Conservation (phyloP, 2,329 filamentous ascomycete genomes). For the Fusarium papillatum region DNA sequence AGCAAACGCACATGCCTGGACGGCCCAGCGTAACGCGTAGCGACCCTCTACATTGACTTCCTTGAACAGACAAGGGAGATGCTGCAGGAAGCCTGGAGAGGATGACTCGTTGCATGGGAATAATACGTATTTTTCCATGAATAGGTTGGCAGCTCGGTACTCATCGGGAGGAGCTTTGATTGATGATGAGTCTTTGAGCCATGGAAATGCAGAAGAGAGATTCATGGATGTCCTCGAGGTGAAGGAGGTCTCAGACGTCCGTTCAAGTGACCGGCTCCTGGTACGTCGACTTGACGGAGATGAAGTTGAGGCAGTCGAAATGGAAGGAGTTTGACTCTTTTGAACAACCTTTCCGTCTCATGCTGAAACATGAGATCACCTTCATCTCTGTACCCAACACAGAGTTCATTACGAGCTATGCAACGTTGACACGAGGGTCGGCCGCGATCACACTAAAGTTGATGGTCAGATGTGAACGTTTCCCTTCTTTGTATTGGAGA, state of each 20-base stretch:
- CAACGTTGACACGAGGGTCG: slow-evolving; percentile 53
- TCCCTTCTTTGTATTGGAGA: too few relatives aligned
- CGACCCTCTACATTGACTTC: slow-evolving; percentile 54
- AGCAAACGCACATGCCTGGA: slow-evolving; percentile 52
- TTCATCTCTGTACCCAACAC: slow-evolving; percentile 55
- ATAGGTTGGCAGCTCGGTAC: slow-evolving; percentile 47
- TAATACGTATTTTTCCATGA: slow-evolving; percentile 55
- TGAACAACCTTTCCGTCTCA: slow-evolving; percentile 48
- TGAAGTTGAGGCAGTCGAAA: slow-evolving; percentile 5
- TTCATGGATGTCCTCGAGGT: not conserved
- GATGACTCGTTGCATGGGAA: slow-evolving; percentile 53
- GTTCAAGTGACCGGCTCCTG: slow-evolving; percentile 32
- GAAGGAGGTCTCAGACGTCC: not conserved
- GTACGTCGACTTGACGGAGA: slow-evolving; percentile 14
- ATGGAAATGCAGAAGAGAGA: slow-evolving; percentile 32
- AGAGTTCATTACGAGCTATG: slow-evolving; percentile 51
- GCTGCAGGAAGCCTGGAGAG: slow-evolving; percentile 54
- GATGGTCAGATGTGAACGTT: not conserved
- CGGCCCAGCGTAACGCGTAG: slow-evolving; percentile 53
- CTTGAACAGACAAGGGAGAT: slow-evolving; percentile 53
- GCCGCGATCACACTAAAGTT: slow-evolving; percentile 47
- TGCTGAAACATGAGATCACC: slow-evolving; percentile 52
- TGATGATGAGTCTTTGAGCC: slow-evolving; percentile 35
- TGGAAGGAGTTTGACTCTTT: slow-evolving; percentile 26
- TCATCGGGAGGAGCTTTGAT: slow-evolving; percentile 20